These are phyloP conservation scores for Myriosclerotinia curreyana DNA, from an alignment of 2,329 filamentous ascomycete species.

Conservation along the genomic window DNA sequence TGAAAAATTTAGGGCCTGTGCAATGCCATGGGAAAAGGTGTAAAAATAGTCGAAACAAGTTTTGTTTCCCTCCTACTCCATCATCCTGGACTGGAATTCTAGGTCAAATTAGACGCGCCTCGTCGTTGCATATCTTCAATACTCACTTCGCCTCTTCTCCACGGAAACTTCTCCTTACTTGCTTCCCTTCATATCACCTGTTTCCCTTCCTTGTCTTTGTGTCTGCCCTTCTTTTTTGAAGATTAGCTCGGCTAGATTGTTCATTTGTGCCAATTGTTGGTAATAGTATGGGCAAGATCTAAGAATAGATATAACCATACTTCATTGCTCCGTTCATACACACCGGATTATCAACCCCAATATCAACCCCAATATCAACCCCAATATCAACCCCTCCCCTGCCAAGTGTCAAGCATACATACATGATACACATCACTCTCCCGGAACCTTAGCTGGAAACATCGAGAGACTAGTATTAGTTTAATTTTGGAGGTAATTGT, in stretches of 20 bases:
- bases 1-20: slow-evolving; percentile 4
- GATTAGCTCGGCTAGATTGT: not conserved
- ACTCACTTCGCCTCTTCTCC: not conserved
- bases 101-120: slow-evolving; percentile 7
- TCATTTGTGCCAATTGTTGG: not conserved
- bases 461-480: not conserved
- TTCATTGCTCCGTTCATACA: not conserved
- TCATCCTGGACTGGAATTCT: not conserved
- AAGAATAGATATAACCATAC: not conserved
- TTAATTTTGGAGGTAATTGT: not conserved
- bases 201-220: not conserved
- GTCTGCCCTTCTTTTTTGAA: not conserved
- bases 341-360: not conserved
- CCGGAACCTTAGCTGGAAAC: not conserved
- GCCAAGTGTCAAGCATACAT: not conserved
- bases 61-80: not conserved
- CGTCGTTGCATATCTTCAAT: slow-evolving; percentile 3
- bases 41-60: not conserved
- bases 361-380: not conserved
- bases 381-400: not conserved
- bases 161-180: not conserved
- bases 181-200: not conserved
- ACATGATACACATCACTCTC: not conserved
- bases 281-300: not conserved
- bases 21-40: not conserved